phyloP scores from a whole-genome alignment of 805 yeast genomes.

The Saturnispora quitensis region DNA sequence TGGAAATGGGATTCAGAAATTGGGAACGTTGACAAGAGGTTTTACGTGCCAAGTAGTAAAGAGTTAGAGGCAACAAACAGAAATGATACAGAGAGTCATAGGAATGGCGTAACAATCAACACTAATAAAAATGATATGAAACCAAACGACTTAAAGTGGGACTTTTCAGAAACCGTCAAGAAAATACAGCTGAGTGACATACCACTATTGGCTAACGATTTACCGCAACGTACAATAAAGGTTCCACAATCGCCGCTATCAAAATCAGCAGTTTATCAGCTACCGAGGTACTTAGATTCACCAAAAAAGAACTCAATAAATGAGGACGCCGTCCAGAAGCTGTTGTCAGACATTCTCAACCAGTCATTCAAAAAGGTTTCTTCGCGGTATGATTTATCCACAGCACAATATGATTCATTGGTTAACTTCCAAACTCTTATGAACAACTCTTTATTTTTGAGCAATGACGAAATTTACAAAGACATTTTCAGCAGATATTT shows the following conservation, averaged over 20 bases:
- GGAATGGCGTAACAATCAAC: background rate
- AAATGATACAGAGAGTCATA: background rate
- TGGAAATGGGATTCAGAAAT: constrained; percentile 33
- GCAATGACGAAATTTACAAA: constrained; percentile 21
- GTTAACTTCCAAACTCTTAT: constrained; percentile 31
- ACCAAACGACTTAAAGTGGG: background rate
- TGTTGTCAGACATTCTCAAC: constrained; percentile 28
- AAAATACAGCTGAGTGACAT: background rate
- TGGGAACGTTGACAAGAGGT: constrained; percentile 21
- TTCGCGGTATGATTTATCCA: constrained; percentile 42
- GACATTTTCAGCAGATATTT: constrained; percentile 25
- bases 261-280: background rate
- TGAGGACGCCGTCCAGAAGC: constrained; percentile 21
- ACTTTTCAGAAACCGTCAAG: constrained; percentile 1
- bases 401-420: constrained; percentile 41
- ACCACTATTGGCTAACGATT: constrained; percentile 4
- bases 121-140: background rate
- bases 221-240: constrained; percentile 5
- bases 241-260: constrained; percentile 18
- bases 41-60: constrained; percentile 26
- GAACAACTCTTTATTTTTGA: constrained; percentile 22
- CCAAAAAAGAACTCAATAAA: constrained; percentile 11
- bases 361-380: constrained; percentile 37
- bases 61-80: background rate
- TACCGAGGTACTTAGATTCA: constrained; percentile 3